These are phyloP conservation scores for Neurospora sp. DNA, from an alignment of 495 filamentous ascomycete species.

Conservation along the genomic window DNA sequence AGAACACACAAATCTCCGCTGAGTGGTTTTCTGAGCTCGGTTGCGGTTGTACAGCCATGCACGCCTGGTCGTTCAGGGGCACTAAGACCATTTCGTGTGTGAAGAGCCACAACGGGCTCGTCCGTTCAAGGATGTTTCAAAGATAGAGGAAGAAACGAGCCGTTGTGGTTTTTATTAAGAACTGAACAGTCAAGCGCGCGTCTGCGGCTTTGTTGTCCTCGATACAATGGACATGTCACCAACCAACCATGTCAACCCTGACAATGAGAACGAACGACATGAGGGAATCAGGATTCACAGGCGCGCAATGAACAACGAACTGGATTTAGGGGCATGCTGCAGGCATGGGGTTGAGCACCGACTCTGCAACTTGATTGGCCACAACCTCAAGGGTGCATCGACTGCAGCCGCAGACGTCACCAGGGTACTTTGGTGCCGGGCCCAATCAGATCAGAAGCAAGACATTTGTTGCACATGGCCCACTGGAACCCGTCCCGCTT, in stretches of 20 bases:
- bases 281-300: neutral
- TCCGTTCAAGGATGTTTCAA: neutral
- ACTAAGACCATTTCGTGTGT: neutral
- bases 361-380: neutral
- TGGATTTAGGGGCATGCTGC: neutral
- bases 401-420: slow-evolving; percentile 21
- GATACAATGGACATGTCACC: neutral
- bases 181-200: neutral
- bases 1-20: neutral
- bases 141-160: neutral
- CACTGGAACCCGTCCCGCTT: neutral
- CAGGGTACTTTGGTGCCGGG: neutral
- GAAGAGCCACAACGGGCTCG: neutral
- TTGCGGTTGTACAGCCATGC: neutral
- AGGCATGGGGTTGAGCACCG: neutral
- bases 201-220: neutral
- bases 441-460: slow-evolving; percentile 3
- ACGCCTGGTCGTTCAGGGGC: neutral
- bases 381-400: neutral
- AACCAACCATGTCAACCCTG: neutral
- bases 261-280: neutral
- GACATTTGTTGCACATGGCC: neutral
- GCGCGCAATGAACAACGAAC: neutral
- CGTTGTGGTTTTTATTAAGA: neutral
- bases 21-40: neutral